Evolutionary conservation across 768 basidiomycete species (phyloP), one percentile per base, ranked within the genome.

Genomic region (Xanthoconium stramineum): DNA sequence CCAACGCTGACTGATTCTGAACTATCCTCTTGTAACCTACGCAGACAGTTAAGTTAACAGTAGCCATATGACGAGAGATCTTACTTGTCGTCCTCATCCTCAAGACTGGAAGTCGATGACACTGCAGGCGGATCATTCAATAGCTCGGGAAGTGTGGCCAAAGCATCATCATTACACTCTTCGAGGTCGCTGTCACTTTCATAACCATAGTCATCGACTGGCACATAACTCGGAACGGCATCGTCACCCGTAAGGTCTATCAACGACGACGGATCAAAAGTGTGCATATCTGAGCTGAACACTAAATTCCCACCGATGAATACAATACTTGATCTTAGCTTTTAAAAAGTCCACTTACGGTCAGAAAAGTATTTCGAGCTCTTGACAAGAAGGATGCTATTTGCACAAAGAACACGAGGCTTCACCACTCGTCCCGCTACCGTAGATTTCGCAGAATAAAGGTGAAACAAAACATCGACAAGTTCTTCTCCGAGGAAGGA

Each of bases 131-230:
- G 24, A 24, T 24, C 24, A 24, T 24, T 24, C 24, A 4, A 24
- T 24, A 24, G 24, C 24, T 4, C 24, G 24, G 24, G 24, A 24
- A 4, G 24, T 24, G 24, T 24, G 24, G 30, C 19, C 14, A 35
- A 36, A 15, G 15, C 12, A 45, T 62, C 57, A 2, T 58, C 24
- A 4, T 63, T 61, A 7, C 24, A 24, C 4, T 72, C 70, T 19
- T 74, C 73, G 30, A 75, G 65, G 38, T 74, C 74, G 14, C 74
- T 74, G 53, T 75, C 73, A 17, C 67, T 70, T 35, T 30, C 64
- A 45, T 71, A 75, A 7, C 62, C 72, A 47, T 72, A 71, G 7
- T 69, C 68, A 6, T 61, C 62, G 3, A 62, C 52, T 9, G 6
- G 32, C 40, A 38, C 33, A 24, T 42, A 12, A 10, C 29, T 47